Percentiles rank a stretch among this genome's conserved stretches.
These are phyloP conservation scores for Grosmannia serpens DNA, from an alignment of 2,329 filamentous ascomycete genomes.

Conservation along the genomic window DNA sequence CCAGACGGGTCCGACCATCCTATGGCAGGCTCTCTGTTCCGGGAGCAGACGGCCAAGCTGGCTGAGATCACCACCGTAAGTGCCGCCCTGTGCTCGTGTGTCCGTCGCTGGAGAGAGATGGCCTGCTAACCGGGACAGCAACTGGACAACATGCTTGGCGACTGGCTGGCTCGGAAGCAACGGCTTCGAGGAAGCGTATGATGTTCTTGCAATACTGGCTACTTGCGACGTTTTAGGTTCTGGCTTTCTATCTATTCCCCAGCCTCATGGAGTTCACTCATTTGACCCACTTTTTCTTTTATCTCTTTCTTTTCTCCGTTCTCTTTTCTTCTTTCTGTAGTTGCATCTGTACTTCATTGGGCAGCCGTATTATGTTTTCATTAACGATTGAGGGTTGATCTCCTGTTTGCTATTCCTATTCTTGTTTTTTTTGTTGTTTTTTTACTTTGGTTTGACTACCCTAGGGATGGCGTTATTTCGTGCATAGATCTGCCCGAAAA, in stretches of 20 bases:
- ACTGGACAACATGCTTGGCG: slow-evolving; percentile 76
- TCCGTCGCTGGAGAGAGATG: not conserved
- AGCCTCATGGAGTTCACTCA: not conserved
- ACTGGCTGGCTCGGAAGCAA: slow-evolving; percentile 66
- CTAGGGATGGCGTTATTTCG: not conserved
- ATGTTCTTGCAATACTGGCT: not conserved
- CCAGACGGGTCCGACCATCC: slow-evolving; percentile 79
- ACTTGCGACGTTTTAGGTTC: not conserved
- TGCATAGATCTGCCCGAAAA: not conserved
- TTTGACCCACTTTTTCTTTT: not conserved
- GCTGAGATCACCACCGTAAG: slow-evolving; percentile 72
- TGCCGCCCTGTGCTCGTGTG: slow-evolving; percentile 8
- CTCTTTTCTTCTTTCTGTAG: not conserved
- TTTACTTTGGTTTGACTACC: not conserved
- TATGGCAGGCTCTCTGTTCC: slow-evolving; percentile 67
- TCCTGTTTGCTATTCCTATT: not conserved
- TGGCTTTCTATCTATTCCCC: not conserved
- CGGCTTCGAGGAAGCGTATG: slow-evolving; percentile 41
- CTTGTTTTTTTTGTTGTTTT: not conserved
- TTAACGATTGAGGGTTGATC: not conserved
- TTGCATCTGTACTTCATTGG: not conserved
- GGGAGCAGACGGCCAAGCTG: slow-evolving; percentile 74
- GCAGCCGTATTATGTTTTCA: not conserved
- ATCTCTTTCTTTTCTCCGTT: not conserved
- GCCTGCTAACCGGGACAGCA: slow-evolving; percentile 34